phyloP scores from a whole-genome alignment of 805 yeast species.

The Saturnispora hagleri region DNA sequence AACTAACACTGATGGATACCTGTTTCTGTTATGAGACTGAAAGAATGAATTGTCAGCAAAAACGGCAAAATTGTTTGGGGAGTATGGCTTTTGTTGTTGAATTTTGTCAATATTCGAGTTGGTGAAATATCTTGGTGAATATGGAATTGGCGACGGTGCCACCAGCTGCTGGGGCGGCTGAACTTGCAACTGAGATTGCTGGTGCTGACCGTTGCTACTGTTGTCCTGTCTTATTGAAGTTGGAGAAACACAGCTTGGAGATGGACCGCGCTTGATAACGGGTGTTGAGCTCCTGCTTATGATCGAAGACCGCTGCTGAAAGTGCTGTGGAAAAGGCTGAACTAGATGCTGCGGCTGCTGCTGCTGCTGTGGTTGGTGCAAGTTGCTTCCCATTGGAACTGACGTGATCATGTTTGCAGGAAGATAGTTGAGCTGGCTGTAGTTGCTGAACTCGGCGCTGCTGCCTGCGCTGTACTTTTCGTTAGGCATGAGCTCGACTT shows the following conservation, averaged over 20 bases:
- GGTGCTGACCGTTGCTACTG: background rate
- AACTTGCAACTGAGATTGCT: constrained; percentile 7
- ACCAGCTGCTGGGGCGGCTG: constrained; percentile 7
- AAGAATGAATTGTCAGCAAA: constrained; percentile 19
- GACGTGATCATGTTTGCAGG: background rate
- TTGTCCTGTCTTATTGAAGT: background rate
- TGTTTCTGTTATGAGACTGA: constrained; percentile 27
- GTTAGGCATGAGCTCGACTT: background rate
- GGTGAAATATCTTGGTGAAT: constrained; percentile 1
- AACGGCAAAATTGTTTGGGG: constrained; percentile 12
- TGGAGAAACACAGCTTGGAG: background rate
- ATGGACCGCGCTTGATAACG: background rate
- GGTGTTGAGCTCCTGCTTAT: background rate
- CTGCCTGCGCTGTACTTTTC: background rate
- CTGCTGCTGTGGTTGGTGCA: background rate
- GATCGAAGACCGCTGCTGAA: background rate
- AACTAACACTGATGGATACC: constrained; percentile 39
- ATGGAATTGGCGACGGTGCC: background rate
- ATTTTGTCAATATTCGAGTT: background rate
- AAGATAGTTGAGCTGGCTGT: background rate
- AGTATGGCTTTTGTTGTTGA: constrained; percentile 5
- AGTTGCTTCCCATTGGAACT: background rate
- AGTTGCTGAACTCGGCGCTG: background rate
- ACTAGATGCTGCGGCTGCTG: background rate
- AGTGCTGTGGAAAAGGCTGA: background rate